Base-by-base conservation (phyloP, 345 rosid genomes). In the Angophora floribunda region DNA sequence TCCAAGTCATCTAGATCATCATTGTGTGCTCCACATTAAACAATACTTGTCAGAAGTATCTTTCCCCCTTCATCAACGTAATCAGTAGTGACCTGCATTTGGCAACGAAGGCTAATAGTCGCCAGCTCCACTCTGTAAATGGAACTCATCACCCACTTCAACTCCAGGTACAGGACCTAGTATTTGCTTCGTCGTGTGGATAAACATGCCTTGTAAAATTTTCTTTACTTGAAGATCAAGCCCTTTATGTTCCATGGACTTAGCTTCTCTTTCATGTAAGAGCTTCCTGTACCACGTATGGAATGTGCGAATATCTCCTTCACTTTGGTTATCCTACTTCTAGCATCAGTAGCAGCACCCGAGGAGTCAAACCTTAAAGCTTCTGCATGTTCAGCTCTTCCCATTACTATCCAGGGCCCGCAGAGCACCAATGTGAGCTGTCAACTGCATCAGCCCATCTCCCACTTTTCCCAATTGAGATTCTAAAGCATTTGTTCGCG, bases 141-240 rank as follows among this genome's bases (percentile, higher is more conserved):
- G 96, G 91, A 95, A 97, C 88, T 92, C 98, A 86, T 96, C 99
- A 5, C 99, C 98, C 49, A 94, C 92, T 89, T 92, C 92, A 87
- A 95, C 96, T 51, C 99, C 99, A 1, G 96, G 98, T 86, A 97
- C 93, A 36, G 92, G 10, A 88, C 99, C 99, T 61, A 96, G 61
- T 49, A 95, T 92, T 32, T 88, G 93, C 57, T 87, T 88, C 51
- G 94, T 93, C 1, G 61, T 55, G 89, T 92, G 94, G 49, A 94
- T 88, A 86, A 59, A 92, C 86, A 93, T 92, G 26, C 85, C 85
- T 92, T 91, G 95, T 41, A 95, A 96, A 91, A 94, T 87, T 87
- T 87, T 92, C 13, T 92, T 87, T 21, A 99, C 98, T 30, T 75
- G 91, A 53, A 26, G 91, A 91, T 96, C 99, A 86, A 95, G 88